Base-by-base conservation (phyloP, 495 filamentous ascomycete genomes). In the Neurospora cerealis region DNA sequence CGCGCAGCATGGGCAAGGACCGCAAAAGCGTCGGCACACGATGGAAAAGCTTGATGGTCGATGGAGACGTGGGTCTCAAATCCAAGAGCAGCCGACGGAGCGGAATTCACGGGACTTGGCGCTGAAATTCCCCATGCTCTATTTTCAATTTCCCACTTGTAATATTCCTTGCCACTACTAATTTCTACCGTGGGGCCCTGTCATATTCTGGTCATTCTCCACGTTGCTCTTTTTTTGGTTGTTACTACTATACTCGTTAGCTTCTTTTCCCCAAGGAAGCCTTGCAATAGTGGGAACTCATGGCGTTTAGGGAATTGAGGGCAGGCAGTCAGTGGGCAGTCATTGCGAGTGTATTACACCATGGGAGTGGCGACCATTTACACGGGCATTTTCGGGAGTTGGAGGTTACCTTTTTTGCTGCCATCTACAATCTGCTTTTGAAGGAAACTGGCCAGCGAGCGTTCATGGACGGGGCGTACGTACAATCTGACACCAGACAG, bases 31-130 rank as follows among this genome's bases (percentile, higher is more conserved):
- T 93, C n/a, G 90, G 90, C 32, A 84, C 85, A 70, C 82, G 93
- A 78, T 94, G 91, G 91, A 89, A 89, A 81, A 87, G 88, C 70
- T 83, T 89, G 72, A 85, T 93, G 78, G 79, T 89, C 10, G 86
- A 85, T 28, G 88, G 91, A 21, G 90, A 91, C 19, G 84, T 91
- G 38, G 87, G 87, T 15, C 81, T 92, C 73, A 87, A 85, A 78
- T 66, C 54, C 28, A 79, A 81, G 80, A 77, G 78, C 76, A 77
- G 10, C 4, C 11, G 84, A 73, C 80, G 85, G 77, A 81, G 80
- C 78, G 83, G 83, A 79, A 78, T 87, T 74, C 81, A 88, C 80
- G 78, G 83, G 75, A 85, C 85, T 69, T 85, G 85, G 87, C 77
- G 17, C 17, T 73, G 71, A 71, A 28, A 38, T n/a, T 38, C 9